Percentiles rank a stretch among this genome's conserved stretches.
Evolutionary conservation across 768 basidiomycete genomes (phyloP).

Genomic region (Hortiboletus flavorubellus): DNA sequence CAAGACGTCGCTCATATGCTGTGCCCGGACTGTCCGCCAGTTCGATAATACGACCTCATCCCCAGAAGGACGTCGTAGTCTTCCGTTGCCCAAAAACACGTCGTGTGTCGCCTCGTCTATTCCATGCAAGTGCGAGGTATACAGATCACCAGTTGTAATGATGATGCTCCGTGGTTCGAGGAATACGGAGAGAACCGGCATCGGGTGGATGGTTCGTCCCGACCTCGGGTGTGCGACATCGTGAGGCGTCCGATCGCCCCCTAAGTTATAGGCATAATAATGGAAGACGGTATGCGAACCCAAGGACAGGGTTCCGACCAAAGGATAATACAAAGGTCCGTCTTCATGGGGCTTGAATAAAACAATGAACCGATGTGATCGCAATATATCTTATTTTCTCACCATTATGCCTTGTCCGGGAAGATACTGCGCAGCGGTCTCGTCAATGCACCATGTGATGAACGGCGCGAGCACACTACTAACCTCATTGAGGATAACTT

Average conservation of each 20-base stretch:
- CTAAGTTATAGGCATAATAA: conserved; percentile 62
- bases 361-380: neutral
- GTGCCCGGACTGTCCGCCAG: conserved; percentile 45
- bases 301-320: conserved; percentile 88
- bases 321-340: conserved; percentile 82
- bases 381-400: conserved; percentile 23
- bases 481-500: conserved; percentile 87
- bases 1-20: conserved; percentile 38
- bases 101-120: conserved; percentile 62
- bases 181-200: conserved; percentile 67
- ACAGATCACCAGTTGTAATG: conserved; percentile 68
- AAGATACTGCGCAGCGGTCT: conserved; percentile 52
- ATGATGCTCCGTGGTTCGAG: conserved; percentile 85
- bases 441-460: conserved; percentile 14
- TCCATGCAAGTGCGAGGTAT: conserved; percentile 76
- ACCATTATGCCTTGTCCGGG: conserved; percentile 95
- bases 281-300: conserved; percentile 81
- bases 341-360: conserved; percentile 81
- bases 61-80: conserved; percentile 23
- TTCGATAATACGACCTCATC: conserved; percentile 52
- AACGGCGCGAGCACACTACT: conserved; percentile 10
- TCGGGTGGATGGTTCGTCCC: conserved; percentile 58
- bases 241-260: conserved; percentile 10
- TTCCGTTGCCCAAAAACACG: conserved; percentile 28
- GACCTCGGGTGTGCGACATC: conserved; percentile 23